These are phyloP conservation scores for Aspergillus sp. DNA, from an alignment of 2,329 filamentous ascomycete species.

Conservation along the genomic window DNA sequence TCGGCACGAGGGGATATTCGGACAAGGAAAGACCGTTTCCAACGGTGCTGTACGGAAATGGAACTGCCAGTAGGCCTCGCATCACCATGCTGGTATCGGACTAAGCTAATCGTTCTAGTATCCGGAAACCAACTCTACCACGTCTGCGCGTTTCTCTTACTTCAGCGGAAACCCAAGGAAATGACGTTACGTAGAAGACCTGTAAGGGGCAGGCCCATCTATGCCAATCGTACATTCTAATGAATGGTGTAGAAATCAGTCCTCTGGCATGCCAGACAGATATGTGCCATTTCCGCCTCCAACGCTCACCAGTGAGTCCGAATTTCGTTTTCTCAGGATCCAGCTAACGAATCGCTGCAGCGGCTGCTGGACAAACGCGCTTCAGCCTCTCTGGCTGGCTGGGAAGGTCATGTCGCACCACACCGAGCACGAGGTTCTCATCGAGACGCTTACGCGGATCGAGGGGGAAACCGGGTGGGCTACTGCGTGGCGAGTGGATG, in stretches of 20 bases:
- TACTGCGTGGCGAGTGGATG: slow-evolving; percentile 45
- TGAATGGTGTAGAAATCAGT: slow-evolving; percentile 24
- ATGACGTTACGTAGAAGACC: slow-evolving; percentile 14
- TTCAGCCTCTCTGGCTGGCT: slow-evolving; percentile 42
- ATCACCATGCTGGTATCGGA: background rate
- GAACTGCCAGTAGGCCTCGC: slow-evolving; percentile 14
- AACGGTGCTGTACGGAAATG: slow-evolving; percentile 19
- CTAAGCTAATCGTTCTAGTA: slow-evolving; percentile 8
- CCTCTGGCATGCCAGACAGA: slow-evolving; percentile 41
- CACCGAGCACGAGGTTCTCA: slow-evolving; percentile 37
- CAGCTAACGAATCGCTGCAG: slow-evolving; percentile 5
- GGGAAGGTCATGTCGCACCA: slow-evolving; percentile 39
- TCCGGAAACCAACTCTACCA: slow-evolving; percentile 30
- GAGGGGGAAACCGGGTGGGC: slow-evolving; percentile 47
- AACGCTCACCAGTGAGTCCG: slow-evolving; percentile 32
- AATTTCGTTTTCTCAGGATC: background rate
- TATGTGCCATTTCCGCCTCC: slow-evolving; percentile 38
- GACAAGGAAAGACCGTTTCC: slow-evolving; percentile 14
- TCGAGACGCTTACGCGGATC: slow-evolving; percentile 41
- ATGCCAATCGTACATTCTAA: background rate
- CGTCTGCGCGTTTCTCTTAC: slow-evolving; percentile 18
- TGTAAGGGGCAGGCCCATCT: slow-evolving; percentile 7
- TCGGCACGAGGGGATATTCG: slow-evolving; percentile 6
- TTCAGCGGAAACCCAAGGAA: slow-evolving; percentile 23
- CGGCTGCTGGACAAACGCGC: slow-evolving; percentile 38